Percentiles rank a stretch among this genome's conserved stretches.
These are phyloP conservation scores for Amborella trichopoda DNA, from an alignment of 164 flowering plant genomes.

Conservation along the genomic window DNA sequence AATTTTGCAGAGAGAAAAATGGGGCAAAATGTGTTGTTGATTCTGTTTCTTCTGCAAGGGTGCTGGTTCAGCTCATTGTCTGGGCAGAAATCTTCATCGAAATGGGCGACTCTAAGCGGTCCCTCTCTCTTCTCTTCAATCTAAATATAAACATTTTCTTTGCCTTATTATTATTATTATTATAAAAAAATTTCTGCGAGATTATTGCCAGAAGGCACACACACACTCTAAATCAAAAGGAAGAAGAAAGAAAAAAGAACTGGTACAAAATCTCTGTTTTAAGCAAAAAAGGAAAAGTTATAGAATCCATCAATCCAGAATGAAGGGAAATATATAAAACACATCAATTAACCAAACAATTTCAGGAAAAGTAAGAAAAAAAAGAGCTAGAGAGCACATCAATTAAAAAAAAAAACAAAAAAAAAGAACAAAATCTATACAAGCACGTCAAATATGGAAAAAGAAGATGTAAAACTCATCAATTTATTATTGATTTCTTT, in stretches of 20 bases:
- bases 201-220: not conserved
- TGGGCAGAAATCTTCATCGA: constrained; percentile 17
- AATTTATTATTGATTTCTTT: not conserved
- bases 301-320: too few relatives aligned
- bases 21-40: constrained; percentile 23
- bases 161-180: not conserved
- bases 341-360: not conserved
- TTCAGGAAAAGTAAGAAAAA: not conserved
- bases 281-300: not conserved
- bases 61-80: constrained; percentile 19
- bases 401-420: not conserved
- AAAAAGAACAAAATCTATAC: not conserved
- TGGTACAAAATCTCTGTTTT: not conserved
- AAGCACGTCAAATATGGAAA: not conserved
- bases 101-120: constrained; percentile 58
- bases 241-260: not conserved
- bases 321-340: too few relatives aligned
- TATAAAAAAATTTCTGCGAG: not conserved
- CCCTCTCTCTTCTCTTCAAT: not conserved
- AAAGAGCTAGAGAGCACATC: not conserved
- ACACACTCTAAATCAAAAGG: not conserved
- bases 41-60: constrained; percentile 24
- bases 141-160: not conserved
- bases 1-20: too few relatives aligned
- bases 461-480: not conserved